These are phyloP conservation scores for Phytophthora aleatoria DNA, from an alignment of 352 stramenopile genomes.

Conservation along the genomic window DNA sequence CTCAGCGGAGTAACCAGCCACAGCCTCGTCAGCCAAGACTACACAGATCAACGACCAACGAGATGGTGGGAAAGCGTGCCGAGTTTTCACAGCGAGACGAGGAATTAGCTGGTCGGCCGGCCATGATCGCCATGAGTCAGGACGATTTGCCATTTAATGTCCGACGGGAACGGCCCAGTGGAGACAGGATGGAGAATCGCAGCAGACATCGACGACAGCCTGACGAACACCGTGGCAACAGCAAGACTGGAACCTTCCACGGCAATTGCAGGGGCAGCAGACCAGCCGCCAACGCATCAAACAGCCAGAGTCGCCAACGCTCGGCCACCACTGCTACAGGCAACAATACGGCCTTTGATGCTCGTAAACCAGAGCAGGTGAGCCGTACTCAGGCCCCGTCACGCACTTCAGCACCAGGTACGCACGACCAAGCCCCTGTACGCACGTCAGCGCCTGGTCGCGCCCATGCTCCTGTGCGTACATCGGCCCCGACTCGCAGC, in stretches of 20 bases:
- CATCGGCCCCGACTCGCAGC: constrained; percentile 14
- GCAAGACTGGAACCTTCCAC: constrained; percentile 6
- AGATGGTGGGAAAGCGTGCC: constrained; percentile 9
- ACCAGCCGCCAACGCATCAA: constrained; percentile 5
- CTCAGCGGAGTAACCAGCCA: constrained; percentile 11
- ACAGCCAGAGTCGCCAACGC: constrained; percentile 25
- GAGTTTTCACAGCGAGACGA: not conserved
- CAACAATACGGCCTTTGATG: not conserved
- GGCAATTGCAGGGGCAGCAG: constrained; percentile 17
- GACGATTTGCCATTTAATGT: constrained; percentile 34
- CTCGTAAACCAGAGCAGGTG: not conserved
- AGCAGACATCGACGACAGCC: constrained; percentile 12
- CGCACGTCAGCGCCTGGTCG: not conserved
- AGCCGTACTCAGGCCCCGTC: constrained; percentile 6
- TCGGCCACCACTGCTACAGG: constrained; percentile 6
- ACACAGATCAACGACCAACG: constrained; percentile 4
- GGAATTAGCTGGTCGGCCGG: constrained; percentile 20
- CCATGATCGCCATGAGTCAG: constrained; percentile 37
- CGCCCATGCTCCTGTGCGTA: constrained; percentile 4
- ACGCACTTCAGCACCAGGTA: not conserved
- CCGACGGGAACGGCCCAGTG: constrained; percentile 6
- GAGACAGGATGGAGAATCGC: constrained; percentile 10
- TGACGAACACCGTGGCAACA: constrained; percentile 30
- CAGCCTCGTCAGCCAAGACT: constrained; percentile 8
- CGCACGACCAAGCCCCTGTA: not conserved